phyloP scores from a whole-genome alignment of 306 rosid species.

The Urtica urens region DNA sequence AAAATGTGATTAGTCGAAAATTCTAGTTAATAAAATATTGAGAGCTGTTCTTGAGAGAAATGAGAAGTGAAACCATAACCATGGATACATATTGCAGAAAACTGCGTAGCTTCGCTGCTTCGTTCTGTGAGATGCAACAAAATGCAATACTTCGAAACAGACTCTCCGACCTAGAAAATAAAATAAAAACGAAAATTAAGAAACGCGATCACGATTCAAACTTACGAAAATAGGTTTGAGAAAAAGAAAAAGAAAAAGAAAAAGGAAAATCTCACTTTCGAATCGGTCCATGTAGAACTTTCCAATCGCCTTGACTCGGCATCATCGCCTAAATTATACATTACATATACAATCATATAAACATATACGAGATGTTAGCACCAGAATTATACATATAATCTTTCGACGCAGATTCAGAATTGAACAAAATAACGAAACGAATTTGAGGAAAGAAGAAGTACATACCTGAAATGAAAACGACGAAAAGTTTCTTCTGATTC shows the following conservation, averaged over 20 bases:
- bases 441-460: not conserved
- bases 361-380: no score
- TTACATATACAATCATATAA: no score
- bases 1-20: no score
- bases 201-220: not conserved
- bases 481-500: conserved; percentile 47
- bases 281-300: conserved; percentile 33
- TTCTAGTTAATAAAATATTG: no score
- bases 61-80: not conserved
- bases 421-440: not conserved
- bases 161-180: conserved; percentile 32
- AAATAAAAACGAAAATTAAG: not conserved
- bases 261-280: conserved; percentile 13
- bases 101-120: conserved; percentile 35
- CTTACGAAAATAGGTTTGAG: no score
- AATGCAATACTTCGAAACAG: conserved; percentile 36
- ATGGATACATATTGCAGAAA: conserved; percentile 52
- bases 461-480: conserved; percentile 42
- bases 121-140: conserved; percentile 37
- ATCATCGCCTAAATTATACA: conserved; percentile 36
- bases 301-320: conserved; percentile 34
- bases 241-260: not conserved
- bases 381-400: no score
- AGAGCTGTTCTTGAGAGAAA: no score
- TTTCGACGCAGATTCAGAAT: no score